A percentile compares a stretch with the other conserved stretches of the same genome.
These are phyloP conservation scores for Aspergillus pseudonomiae DNA, from an alignment of 2,329 filamentous ascomycete genomes.

Conservation along the genomic window DNA sequence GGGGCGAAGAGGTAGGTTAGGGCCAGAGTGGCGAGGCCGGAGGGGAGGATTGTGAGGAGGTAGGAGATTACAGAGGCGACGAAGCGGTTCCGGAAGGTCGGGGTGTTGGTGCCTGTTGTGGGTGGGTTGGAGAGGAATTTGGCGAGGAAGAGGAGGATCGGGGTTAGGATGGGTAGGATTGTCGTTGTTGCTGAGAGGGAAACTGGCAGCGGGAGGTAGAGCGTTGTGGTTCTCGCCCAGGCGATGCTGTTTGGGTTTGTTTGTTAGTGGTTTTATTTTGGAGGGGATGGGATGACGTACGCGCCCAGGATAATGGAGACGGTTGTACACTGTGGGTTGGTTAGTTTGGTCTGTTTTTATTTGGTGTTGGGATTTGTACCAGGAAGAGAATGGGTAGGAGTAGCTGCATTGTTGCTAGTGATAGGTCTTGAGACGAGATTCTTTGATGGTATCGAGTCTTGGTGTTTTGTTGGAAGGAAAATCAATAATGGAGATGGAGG, in stretches of 20 bases:
- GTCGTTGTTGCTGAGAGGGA: slow-evolving; percentile 28
- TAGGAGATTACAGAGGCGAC: slow-evolving; percentile 15
- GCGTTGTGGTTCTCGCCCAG: slow-evolving; percentile 28
- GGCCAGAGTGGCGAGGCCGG: slow-evolving; percentile 33
- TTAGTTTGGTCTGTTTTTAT: not conserved
- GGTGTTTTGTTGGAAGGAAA: not conserved
- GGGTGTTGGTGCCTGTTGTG: not conserved
- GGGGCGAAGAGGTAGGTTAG: slow-evolving; percentile 33
- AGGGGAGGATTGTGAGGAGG: slow-evolving; percentile 30
- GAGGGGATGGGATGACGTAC: slow-evolving; percentile 15
- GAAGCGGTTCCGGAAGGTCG: not conserved
- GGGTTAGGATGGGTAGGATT: slow-evolving; percentile 21
- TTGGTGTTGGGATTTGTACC: not conserved
- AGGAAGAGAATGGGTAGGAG: not conserved
- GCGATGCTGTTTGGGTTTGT: slow-evolving; percentile 23
- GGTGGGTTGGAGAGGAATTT: slow-evolving; percentile 7
- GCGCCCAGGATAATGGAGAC: slow-evolving; percentile 19
- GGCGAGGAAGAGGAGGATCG: slow-evolving; percentile 11
- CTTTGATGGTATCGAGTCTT: not conserved
- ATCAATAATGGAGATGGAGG: not conserved
- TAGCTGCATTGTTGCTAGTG: not conserved
- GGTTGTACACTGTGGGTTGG: not conserved
- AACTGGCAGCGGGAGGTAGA: slow-evolving; percentile 29
- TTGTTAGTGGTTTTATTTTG: not conserved
- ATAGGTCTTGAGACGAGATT: not conserved